These are phyloP conservation scores for Cordyceps javanica DNA, from an alignment of 2,329 filamentous ascomycete species.

Conservation along the genomic window DNA sequence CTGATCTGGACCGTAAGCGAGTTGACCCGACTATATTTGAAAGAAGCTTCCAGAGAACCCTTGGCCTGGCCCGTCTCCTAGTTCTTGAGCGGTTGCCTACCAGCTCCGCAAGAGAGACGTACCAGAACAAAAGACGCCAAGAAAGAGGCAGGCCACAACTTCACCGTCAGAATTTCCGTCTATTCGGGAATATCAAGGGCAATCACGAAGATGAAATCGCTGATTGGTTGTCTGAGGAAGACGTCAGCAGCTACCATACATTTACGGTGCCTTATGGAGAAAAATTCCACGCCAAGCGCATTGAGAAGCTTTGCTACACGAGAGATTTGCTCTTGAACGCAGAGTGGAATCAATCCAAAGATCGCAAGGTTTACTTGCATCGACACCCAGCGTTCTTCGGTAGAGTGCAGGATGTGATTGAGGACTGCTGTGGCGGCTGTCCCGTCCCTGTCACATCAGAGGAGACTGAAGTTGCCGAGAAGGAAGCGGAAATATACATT, in stretches of 20 bases:
- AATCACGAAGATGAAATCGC: constrained; percentile 72
- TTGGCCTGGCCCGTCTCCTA: constrained; percentile 72
- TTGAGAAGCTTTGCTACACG: constrained; percentile 76
- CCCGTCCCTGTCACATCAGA: constrained; percentile 63
- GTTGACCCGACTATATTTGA: constrained; percentile 86
- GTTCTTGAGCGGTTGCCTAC: constrained; percentile 75
- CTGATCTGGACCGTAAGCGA: constrained; percentile 63
- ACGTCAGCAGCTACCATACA: constrained; percentile 74
- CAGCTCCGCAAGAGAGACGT: constrained; percentile 59
- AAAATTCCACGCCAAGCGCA: constrained; percentile 58
- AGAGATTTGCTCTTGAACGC: constrained; percentile 78
- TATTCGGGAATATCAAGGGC: constrained; percentile 69
- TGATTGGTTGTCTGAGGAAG: constrained; percentile 73
- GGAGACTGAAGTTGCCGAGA: constrained; percentile 63
- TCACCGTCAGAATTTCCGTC: constrained; percentile 34
- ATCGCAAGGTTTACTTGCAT: constrained; percentile 71
- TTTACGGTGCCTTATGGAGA: constrained; percentile 65
- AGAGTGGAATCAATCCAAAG: constrained; percentile 75
- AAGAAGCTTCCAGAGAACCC: constrained; percentile 66
- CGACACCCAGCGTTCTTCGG: constrained; percentile 84
- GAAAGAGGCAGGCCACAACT: constrained; percentile 65
- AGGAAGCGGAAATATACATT: constrained; percentile 70
- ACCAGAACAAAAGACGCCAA: constrained; percentile 60
- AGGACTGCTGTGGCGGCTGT: constrained; percentile 78
- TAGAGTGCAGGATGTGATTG: constrained; percentile 63